These are phyloP conservation scores for Irpex sp. DNA, from an alignment of 1,284 basidiomycete species.

Conservation along the genomic window DNA sequence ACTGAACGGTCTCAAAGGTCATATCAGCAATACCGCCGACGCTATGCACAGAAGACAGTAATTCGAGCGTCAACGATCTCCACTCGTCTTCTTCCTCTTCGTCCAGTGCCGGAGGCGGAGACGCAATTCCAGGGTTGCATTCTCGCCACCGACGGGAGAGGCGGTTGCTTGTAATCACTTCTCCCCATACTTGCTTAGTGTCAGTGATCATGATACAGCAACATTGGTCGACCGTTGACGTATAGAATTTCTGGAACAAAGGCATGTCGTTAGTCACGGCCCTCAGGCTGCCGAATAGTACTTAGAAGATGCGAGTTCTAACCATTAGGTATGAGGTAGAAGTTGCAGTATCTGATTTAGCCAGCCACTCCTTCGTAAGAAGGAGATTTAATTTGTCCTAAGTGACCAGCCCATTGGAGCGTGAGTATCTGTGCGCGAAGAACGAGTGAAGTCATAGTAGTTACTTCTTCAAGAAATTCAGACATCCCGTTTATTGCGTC, in stretches of 20 bases:
- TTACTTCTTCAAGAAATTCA: not conserved
- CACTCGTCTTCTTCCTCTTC: conserved; percentile 49
- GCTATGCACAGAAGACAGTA: conserved; percentile 53
- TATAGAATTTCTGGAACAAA: conserved; percentile 48
- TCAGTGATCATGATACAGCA: conserved; percentile 68
- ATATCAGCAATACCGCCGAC: conserved; percentile 52
- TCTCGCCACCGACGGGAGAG: conserved; percentile 65
- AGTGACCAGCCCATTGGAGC: not conserved
- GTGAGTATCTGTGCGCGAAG: not conserved
- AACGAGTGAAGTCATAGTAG: not conserved
- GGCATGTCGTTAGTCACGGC: conserved; percentile 6
- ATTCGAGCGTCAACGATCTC: conserved; percentile 48
- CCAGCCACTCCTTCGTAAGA: conserved; percentile 67
- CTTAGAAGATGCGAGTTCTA: conserved; percentile 26
- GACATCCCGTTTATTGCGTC: not conserved
- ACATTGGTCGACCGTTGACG: conserved; percentile 48
- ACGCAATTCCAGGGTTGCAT: conserved; percentile 36
- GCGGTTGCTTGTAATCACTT: conserved; percentile 60
- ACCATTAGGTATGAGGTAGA: conserved; percentile 71
- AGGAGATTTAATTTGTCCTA: conserved; percentile 58
- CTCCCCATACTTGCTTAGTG: conserved; percentile 70
- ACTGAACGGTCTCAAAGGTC: conserved; percentile 54
- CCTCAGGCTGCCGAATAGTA: conserved; percentile 1
- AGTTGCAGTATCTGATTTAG: conserved; percentile 52
- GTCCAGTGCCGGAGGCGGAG: conserved; percentile 10